Percentiles rank a stretch among this genome's conserved stretches.
These are phyloP conservation scores for Chaetomium strumarium DNA, from an alignment of 2,329 filamentous ascomycete species.

Conservation along the genomic window DNA sequence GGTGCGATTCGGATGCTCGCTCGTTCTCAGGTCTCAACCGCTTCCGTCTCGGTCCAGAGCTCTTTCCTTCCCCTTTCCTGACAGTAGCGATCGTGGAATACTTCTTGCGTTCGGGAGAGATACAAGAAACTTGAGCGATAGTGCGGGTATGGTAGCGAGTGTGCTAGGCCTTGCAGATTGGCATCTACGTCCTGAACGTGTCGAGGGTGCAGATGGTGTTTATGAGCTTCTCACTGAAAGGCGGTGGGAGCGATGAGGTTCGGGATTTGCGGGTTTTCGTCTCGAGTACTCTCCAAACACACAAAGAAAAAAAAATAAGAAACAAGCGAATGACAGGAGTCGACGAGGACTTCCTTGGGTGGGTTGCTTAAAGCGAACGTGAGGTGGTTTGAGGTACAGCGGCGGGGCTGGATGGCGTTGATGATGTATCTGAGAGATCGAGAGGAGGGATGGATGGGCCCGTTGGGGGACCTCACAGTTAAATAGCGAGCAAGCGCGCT, in stretches of 20 bases:
- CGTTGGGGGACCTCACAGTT: conserved; percentile 30
- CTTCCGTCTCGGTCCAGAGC: conserved; percentile 3
- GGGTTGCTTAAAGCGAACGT: conserved; percentile 30
- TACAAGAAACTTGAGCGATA: conserved; percentile 28
- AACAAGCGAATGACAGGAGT: conserved; percentile 70
- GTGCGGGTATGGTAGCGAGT: conserved; percentile 18
- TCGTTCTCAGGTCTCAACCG: background rate
- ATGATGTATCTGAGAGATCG: conserved; percentile 30
- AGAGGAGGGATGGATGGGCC: conserved; percentile 26
- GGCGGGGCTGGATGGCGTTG: conserved; percentile 32
- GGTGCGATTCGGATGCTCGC: background rate
- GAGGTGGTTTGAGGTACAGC: conserved; percentile 34
- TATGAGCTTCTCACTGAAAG: conserved; percentile 11
- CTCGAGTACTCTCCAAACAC: conserved; percentile 22
- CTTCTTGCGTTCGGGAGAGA: conserved; percentile 19
- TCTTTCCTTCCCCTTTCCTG: conserved; percentile 19
- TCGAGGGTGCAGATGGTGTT: conserved; percentile 3
- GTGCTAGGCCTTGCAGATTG: conserved; percentile 18
- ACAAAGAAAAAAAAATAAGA: conserved; percentile 42
- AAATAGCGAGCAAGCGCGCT: conserved; percentile 24
- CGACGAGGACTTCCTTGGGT: conserved; percentile 63
- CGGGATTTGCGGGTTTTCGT: conserved; percentile 16
- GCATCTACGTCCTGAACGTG: conserved; percentile 11
- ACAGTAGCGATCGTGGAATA: conserved; percentile 36
- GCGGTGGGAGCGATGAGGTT: background rate